Evolutionary conservation across 2,329 filamentous ascomycete species (phyloP).

Genomic region (Pseudogymnoascus sp.): DNA sequence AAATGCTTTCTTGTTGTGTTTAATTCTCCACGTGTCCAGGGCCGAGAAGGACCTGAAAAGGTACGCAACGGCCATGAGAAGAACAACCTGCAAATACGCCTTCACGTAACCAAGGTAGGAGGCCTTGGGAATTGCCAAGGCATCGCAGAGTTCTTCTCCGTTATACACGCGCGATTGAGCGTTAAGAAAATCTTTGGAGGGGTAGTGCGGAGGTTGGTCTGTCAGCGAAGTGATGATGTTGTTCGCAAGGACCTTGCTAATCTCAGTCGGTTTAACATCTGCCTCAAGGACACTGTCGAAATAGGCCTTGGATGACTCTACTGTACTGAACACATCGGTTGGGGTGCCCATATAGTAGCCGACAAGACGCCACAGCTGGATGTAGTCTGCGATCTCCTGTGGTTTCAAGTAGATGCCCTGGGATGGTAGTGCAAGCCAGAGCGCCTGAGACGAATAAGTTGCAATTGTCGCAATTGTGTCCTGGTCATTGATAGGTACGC

Average conservation of each 20-base stretch:
- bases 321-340: conserved; percentile 50
- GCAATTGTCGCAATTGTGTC: conserved; percentile 66
- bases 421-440: conserved; percentile 63
- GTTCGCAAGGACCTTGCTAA: conserved; percentile 58
- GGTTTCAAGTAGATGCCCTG: conserved; percentile 61
- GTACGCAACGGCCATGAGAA: conserved; percentile 45
- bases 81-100: conserved; percentile 58
- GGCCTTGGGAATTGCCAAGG: conserved; percentile 36
- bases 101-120: conserved; percentile 32
- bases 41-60: conserved; percentile 32
- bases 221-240: conserved; percentile 68
- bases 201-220: conserved; percentile 56
- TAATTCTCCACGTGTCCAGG: conserved; percentile 28
- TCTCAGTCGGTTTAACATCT: conserved; percentile 59
- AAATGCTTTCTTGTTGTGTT: background rate
- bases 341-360: conserved; percentile 66
- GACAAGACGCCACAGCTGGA: conserved; percentile 70
- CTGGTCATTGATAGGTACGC: conserved; percentile 67
- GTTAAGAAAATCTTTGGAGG: conserved; percentile 58
- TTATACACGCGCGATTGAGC: conserved; percentile 66
- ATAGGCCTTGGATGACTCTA: conserved; percentile 48
- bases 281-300: conserved; percentile 62
- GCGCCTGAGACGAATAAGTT: conserved; percentile 60
- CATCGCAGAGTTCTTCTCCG: conserved; percentile 53
- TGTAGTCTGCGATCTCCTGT: conserved; percentile 61